phyloP scores from a whole-genome alignment of 1,284 basidiomycete species.

The Sphaerobolus stellatus region DNA sequence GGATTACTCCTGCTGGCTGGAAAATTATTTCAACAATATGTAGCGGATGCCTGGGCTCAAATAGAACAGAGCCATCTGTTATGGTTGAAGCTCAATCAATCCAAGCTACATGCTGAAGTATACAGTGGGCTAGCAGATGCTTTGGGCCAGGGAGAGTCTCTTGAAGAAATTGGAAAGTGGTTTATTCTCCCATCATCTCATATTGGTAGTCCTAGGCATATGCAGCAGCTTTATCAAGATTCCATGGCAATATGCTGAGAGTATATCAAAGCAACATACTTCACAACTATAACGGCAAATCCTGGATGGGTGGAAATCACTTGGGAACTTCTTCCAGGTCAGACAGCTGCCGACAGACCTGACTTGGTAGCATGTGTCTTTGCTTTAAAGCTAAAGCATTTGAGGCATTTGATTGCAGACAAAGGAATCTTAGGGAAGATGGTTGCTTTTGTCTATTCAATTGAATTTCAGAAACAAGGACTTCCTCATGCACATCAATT shows the following conservation, averaged over 20 bases:
- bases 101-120: constrained; percentile 34
- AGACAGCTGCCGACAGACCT: constrained; percentile 41
- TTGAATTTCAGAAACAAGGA: constrained; percentile 53
- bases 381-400: constrained; percentile 36
- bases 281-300: constrained; percentile 50
- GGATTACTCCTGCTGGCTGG: constrained; percentile 38
- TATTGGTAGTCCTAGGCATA: constrained; percentile 37
- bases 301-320: constrained; percentile 45
- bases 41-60: constrained; percentile 33
- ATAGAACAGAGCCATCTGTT: constrained; percentile 28
- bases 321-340: constrained; percentile 37
- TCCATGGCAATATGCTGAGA: constrained; percentile 40
- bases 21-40: constrained; percentile 41
- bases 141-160: constrained; percentile 23
- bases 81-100: constrained; percentile 36
- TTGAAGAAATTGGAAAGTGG: constrained; percentile 33
- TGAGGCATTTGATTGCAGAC: constrained; percentile 32
- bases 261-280: constrained; percentile 38
- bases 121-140: constrained; percentile 43
- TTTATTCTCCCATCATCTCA: constrained; percentile 43
- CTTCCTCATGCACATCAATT: constrained; percentile 45
- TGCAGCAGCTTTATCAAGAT: constrained; percentile 45
- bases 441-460: constrained; percentile 39
- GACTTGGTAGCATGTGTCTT: constrained; percentile 49
- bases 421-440: constrained; percentile 32